phyloP scores from a whole-genome alignment of 495 filamentous ascomycete species.

The Talaromyces adpressus region DNA sequence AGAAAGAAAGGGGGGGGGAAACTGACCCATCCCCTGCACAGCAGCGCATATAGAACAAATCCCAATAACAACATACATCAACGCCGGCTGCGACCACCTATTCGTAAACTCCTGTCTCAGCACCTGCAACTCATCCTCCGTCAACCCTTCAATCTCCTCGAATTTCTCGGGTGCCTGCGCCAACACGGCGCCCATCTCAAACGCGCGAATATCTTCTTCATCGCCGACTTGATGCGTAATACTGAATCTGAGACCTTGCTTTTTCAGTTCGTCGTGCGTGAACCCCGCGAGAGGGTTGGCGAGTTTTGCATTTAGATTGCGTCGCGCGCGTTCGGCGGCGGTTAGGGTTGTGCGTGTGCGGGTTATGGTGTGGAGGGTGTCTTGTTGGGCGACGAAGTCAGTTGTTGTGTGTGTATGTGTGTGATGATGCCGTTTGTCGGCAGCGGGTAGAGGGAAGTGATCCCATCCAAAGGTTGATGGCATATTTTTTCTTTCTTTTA shows the following conservation, averaged over 20 bases:
- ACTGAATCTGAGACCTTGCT: conserved; percentile 61
- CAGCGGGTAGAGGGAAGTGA: not conserved
- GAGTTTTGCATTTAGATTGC: conserved; percentile 52
- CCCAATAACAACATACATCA: conserved; percentile 62
- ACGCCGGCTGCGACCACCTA: conserved; percentile 65
- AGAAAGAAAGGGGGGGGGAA: not conserved
- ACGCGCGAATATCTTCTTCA: conserved; percentile 55
- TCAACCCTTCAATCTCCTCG: conserved; percentile 47
- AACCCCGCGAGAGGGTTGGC: conserved; percentile 67
- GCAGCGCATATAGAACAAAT: conserved; percentile 58
- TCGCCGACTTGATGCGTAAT: conserved; percentile 55
- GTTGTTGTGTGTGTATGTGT: not conserved
- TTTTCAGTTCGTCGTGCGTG: conserved; percentile 48
- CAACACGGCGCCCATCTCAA: conserved; percentile 67
- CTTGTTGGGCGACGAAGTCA: conserved; percentile 6
- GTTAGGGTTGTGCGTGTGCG: conserved; percentile 21
- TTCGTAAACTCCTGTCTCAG: conserved; percentile 56
- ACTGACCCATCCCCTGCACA: conserved; percentile 63
- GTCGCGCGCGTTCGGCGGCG: conserved; percentile 43
- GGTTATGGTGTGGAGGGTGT: not conserved
- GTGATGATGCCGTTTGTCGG: not conserved
- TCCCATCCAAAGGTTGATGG: not conserved
- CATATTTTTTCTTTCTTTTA: not conserved
- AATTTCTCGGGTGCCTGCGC: conserved; percentile 52
- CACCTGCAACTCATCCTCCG: conserved; percentile 47